Conservation (phyloP, 2,329 filamentous ascomycete species). For the Zymoseptoria brevis region DNA sequence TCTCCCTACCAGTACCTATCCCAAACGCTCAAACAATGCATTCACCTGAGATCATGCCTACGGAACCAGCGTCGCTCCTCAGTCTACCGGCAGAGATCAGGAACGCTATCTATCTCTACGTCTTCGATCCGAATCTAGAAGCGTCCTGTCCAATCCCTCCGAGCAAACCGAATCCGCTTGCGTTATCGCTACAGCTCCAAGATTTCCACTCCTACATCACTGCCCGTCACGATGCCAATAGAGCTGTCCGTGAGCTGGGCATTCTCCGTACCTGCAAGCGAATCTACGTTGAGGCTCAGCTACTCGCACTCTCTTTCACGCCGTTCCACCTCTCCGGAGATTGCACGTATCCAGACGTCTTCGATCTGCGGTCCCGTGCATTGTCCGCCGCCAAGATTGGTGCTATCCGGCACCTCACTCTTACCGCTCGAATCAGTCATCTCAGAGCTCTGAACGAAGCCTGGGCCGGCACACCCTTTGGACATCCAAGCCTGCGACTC, state of each 20-base stretch:
- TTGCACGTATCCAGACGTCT: slow-evolving; percentile 21
- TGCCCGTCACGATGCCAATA: slow-evolving; percentile 3
- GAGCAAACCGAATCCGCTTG: slow-evolving; percentile 6
- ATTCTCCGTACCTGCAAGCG: slow-evolving; percentile 20
- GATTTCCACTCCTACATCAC: slow-evolving; percentile 5
- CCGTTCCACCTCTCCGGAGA: slow-evolving; percentile 24
- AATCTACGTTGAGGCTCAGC: slow-evolving; percentile 24
- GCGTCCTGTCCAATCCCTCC: not conserved
- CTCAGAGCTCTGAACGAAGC: slow-evolving; percentile 30
- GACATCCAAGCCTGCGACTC: slow-evolving; percentile 23
- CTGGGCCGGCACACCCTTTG: slow-evolving; percentile 30
- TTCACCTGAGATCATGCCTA: slow-evolving; percentile 2
- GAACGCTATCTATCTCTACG: slow-evolving; percentile 23
- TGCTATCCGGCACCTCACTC: slow-evolving; percentile 27
- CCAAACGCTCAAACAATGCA: too few species aligned
- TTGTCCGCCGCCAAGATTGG: slow-evolving; percentile 18
- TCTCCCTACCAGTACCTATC: not conserved
- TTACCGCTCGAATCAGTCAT: slow-evolving; percentile 26
- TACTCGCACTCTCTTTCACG: slow-evolving; percentile 25
- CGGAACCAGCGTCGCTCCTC: slow-evolving; percentile 16
- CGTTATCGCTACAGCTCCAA: slow-evolving; percentile 10
- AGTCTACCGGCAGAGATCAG: slow-evolving; percentile 25
- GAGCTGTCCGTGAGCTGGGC: slow-evolving; percentile 8
- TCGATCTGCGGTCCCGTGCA: slow-evolving; percentile 17
- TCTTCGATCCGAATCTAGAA: slow-evolving; percentile 14